Base-by-base conservation (phyloP, 257 asterid genomes). In the Solanum chmielewskii region DNA sequence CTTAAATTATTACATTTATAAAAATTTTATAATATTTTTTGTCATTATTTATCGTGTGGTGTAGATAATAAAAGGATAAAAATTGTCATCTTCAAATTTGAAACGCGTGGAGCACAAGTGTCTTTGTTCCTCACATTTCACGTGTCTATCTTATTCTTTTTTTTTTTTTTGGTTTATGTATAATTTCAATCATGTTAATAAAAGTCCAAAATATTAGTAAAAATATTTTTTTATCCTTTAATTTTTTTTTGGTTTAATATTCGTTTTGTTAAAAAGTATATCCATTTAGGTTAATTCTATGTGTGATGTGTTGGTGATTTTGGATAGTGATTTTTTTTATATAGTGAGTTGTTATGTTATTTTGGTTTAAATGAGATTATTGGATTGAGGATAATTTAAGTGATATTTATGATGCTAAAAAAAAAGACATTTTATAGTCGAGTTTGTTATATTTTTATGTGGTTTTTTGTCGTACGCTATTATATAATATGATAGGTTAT, bases 51-150 rank as follows among this genome's bases (percentile, higher is more conserved):
- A 45, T 49, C 44, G 1, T 80, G 85, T 80, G 85, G 85, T 80
- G 85, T 29, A 80, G 85, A 80, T 80, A 49, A 47, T 80, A 80
- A 80, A 80, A 49, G 85, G 85, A 80, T 80, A 80, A 80, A 80
- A 47, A 47, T 12, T 47, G 69, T 13, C 68, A 80, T 80, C 85
- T 80, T 47, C 10, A 80, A 80, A 6, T 25, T 78, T 47, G 42
- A 80, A 80, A 80, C 85, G 85, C 85, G 68, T 80, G 85, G 85
- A 80, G 20, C 7, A 47, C 85, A 49, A 80, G 85, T 49, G 85
- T 49, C 85, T 45, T 81, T 78, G 25, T 35, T 78, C 45, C 84
- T 47, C 1, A 25, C 8, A 78, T 27, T 78, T 45, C 42, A 16
- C 84, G 66, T 78, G 83, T 77, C 41, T 12, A 21, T 42, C 12